Evolutionary conservation across 1,284 basidiomycete species (phyloP).

Genomic region (Tausonia pullulans): DNA sequence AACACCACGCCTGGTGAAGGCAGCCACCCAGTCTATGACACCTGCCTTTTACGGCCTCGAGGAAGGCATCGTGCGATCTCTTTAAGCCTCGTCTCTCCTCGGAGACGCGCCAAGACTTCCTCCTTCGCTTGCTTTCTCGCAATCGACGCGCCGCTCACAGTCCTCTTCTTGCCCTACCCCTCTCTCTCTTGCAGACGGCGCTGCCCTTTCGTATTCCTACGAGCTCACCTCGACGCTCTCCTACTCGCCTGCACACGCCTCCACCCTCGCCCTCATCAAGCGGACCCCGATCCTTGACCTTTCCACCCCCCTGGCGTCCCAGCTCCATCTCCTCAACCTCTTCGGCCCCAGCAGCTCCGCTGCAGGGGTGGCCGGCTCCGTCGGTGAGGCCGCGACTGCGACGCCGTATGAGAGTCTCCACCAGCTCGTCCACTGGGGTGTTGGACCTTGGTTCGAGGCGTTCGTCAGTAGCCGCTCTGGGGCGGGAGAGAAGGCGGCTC

Average conservation of each 20-base stretch:
- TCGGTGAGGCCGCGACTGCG: conserved; percentile 23
- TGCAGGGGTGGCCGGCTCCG: background rate
- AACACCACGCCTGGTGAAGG: too few relatives aligned
- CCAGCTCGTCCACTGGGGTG: conserved; percentile 89
- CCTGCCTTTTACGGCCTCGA: too few relatives aligned
- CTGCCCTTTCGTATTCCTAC: conserved; percentile 43
- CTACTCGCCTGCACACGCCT: conserved; percentile 71
- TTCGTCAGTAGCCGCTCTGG: conserved; percentile 53
- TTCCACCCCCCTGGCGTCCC: conserved; percentile 61
- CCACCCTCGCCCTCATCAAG: conserved; percentile 90
- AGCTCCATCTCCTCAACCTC: conserved; percentile 85
- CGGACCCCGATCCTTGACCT: conserved; percentile 73
- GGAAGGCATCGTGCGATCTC: too few relatives aligned
- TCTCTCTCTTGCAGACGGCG: too few relatives aligned
- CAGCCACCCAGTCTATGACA: too few relatives aligned
- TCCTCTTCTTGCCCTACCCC: too few relatives aligned
- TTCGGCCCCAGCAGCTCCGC: conserved; percentile 52
- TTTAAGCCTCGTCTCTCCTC: too few relatives aligned
- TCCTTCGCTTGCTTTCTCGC: conserved; percentile 5
- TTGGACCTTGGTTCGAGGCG: conserved; percentile 97
- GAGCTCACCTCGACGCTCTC: conserved; percentile 57
- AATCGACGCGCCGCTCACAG: background rate
- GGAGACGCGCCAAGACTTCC: background rate
- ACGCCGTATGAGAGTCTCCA: conserved; percentile 91
- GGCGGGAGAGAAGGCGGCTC: conserved; percentile 1